A percentile compares a stretch with the other conserved stretches of the same genome.
These are phyloP conservation scores for Colletotrichum horii DNA, from an alignment of 2,329 filamentous ascomycete species.

Conservation along the genomic window DNA sequence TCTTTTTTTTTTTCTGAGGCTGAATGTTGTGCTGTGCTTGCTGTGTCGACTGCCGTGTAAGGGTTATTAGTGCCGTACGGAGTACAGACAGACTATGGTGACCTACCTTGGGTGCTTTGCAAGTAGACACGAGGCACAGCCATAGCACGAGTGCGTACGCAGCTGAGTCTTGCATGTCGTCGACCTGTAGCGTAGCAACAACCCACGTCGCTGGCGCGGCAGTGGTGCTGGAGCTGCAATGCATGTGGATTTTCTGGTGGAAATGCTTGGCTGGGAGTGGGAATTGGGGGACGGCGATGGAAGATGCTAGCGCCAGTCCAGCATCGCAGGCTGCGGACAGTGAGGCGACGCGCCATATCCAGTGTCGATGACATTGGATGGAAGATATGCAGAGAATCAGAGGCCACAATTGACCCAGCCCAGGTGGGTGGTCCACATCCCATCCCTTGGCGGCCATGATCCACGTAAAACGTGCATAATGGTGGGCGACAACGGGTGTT, in stretches of 20 bases:
- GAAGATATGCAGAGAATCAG: not conserved
- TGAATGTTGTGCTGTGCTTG: not conserved
- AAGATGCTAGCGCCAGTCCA: not conserved
- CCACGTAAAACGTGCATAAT: constrained; percentile 3
- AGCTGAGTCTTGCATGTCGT: not conserved
- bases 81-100: not conserved
- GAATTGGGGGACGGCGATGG: not conserved
- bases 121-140: not conserved
- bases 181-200: constrained; percentile 1
- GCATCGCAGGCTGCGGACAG: not conserved
- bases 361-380: not conserved
- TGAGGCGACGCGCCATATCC: not conserved
- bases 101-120: too few species aligned
- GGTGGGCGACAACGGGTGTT: not conserved
- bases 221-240: not conserved
- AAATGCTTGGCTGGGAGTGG: not conserved
- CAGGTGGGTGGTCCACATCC: not conserved
- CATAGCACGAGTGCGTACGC: not conserved
- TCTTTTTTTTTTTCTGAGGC: not conserved
- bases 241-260: not conserved
- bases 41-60: not conserved
- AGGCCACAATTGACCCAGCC: not conserved
- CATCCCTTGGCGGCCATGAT: not conserved
- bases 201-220: not conserved
- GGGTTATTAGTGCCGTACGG: not conserved